phyloP scores from a whole-genome alignment of 2,329 filamentous ascomycete genomes.

The Dothistroma septosporum region DNA sequence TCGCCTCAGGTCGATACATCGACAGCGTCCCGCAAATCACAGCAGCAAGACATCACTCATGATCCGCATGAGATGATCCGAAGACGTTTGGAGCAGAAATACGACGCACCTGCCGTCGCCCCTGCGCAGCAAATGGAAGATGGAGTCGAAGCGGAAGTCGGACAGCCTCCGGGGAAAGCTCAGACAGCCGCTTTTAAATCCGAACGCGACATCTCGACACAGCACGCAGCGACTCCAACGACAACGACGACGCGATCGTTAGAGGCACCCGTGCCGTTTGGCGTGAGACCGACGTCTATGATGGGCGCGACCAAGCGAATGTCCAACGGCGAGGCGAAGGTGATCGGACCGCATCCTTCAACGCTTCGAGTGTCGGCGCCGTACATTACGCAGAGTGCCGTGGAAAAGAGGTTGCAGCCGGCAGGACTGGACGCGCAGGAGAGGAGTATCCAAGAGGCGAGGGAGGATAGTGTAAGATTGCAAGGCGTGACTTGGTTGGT shows the following conservation, averaged over 20 bases:
- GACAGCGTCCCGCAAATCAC: not conserved
- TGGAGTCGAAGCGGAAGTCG: not conserved
- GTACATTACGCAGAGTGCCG: conserved; percentile 76
- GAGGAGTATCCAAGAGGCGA: conserved; percentile 44
- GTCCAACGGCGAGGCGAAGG: conserved; percentile 33
- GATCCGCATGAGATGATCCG: not conserved
- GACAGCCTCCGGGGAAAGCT: not conserved
- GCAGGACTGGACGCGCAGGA: conserved; percentile 66
- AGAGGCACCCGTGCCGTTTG: conserved; percentile 5
- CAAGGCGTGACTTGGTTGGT: conserved; percentile 80
- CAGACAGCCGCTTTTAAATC: no score
- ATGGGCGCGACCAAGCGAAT: conserved; percentile 34
- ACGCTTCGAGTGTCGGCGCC: conserved; percentile 64
- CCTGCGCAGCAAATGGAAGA: not conserved
- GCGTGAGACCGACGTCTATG: not conserved
- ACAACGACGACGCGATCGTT: not conserved
- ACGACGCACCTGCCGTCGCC: no score
- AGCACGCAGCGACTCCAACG: not conserved
- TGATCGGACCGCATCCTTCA: conserved; percentile 55
- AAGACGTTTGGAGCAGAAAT: not conserved
- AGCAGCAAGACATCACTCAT: not conserved
- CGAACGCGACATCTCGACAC: conserved; percentile 1
- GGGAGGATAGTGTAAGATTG: conserved; percentile 75
- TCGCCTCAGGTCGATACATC: not conserved
- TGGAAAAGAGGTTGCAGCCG: conserved; percentile 62